These are phyloP conservation scores for Cutaneotrichosporon spelunceum DNA, from an alignment of 1,284 basidiomycete genomes.

Conservation along the genomic window DNA sequence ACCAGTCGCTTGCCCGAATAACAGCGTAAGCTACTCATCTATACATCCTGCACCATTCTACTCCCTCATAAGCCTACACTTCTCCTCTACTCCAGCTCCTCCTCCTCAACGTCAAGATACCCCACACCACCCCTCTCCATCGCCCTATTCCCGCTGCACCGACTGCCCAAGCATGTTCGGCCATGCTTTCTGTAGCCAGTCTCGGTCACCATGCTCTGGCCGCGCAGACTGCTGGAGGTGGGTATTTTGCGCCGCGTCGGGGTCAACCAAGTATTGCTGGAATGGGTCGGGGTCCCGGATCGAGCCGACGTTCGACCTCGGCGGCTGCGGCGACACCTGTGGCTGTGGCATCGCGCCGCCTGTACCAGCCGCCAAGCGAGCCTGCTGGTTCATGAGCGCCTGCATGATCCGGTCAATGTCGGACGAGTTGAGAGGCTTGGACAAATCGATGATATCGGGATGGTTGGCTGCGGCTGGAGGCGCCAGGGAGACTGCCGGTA, in stretches of 20 bases:
- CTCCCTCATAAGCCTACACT: background rate
- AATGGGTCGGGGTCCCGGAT: conserved; percentile 13
- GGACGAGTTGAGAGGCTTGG: conserved; percentile 44
- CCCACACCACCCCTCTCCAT: background rate
- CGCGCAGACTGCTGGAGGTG: background rate
- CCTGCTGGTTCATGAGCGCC: conserved; percentile 38
- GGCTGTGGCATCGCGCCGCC: background rate
- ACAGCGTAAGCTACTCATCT: background rate
- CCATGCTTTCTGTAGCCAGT: conserved; percentile 17
- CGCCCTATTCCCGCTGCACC: conserved; percentile 8
- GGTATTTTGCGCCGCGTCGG: background rate
- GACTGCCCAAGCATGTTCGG: conserved; percentile 8
- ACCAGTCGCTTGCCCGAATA: background rate
- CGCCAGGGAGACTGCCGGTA: background rate
- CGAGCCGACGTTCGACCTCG: background rate
- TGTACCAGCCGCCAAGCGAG: conserved; percentile 8
- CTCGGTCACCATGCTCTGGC: conserved; percentile 3
- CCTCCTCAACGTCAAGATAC: background rate
- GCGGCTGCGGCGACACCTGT: conserved; percentile 4
- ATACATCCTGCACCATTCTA: background rate
- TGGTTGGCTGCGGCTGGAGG: conserved; percentile 8
- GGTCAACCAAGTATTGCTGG: conserved; percentile 15
- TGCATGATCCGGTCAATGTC: conserved; percentile 43
- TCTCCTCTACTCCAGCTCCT: background rate
- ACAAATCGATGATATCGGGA: conserved; percentile 45